Conservation (phyloP, 1,139 yeast species). For the Scheffersomyces titani region DNA sequence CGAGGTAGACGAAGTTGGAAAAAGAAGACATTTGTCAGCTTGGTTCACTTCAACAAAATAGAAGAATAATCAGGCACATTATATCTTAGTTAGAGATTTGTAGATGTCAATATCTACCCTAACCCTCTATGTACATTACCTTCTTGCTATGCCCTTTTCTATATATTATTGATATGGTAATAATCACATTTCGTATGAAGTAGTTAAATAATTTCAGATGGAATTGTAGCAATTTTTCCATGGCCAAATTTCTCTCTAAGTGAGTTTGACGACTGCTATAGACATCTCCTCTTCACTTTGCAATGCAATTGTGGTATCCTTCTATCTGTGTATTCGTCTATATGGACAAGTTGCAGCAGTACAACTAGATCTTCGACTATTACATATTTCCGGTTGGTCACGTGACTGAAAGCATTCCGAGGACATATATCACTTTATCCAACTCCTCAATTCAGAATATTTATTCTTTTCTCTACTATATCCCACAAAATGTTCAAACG, state of each 20-base stretch:
- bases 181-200: not conserved
- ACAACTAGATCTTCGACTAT: too few species aligned
- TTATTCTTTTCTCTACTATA: not conserved
- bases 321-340: too few species aligned
- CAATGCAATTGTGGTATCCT: too few species aligned
- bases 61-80: not conserved
- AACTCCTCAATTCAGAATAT: too few species aligned
- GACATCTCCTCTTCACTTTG: too few species aligned
- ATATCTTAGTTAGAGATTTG: not conserved
- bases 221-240: too few species aligned
- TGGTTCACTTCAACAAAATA: not conserved
- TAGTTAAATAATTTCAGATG: too few species aligned
- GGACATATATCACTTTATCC: not conserved
- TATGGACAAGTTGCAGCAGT: too few species aligned
- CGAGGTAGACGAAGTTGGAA: slow-evolving; percentile 10
- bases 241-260: too few species aligned
- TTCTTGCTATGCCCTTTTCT: not conserved
- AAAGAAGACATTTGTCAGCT: not conserved
- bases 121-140: not conserved
- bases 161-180: not conserved
- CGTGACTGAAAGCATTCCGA: not conserved
- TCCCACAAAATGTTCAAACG: slow-evolving; percentile 13
- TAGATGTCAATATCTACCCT: not conserved
- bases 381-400: not conserved
- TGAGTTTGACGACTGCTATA: too few species aligned